phyloP scores from a whole-genome alignment of 768 basidiomycete species.

The Boletus vermiculosoides region DNA sequence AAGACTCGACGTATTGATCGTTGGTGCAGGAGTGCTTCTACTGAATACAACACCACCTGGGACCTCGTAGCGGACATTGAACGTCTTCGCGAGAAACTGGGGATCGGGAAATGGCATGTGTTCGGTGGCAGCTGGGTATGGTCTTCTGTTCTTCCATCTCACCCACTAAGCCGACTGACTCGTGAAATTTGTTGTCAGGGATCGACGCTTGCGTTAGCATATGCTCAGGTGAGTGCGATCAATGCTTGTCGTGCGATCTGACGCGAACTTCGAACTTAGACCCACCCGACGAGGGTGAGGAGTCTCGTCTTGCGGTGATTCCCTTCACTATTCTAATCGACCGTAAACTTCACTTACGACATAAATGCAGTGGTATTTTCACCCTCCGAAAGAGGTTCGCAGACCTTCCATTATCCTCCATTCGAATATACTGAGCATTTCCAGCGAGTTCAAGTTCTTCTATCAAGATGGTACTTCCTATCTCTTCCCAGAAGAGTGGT shows the following conservation, averaged over 20 bases:
- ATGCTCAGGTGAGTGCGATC: constrained; percentile 63
- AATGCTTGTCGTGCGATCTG: neutral
- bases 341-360: neutral
- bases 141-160: constrained; percentile 1
- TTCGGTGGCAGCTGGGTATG: constrained; percentile 92
- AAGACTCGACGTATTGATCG: constrained; percentile 3
- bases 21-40: constrained; percentile 57
- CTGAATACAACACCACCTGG: constrained; percentile 93
- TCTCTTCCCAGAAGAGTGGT: constrained; percentile 90
- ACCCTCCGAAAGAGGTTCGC: constrained; percentile 72
- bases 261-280: constrained; percentile 36
- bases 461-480: constrained; percentile 85
- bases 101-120: constrained; percentile 86
- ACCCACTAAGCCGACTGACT: neutral
- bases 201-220: constrained; percentile 81
- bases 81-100: constrained; percentile 69
- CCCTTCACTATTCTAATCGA: neutral
- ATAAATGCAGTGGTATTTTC: constrained; percentile 72
- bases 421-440: neutral
- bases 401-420: neutral
- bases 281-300: constrained; percentile 79
- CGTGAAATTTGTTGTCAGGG: constrained; percentile 45
- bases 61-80: constrained; percentile 91
- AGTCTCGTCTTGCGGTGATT: constrained; percentile 71
- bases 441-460: constrained; percentile 83